A percentile compares a stretch with the other conserved stretches of the same genome.
Conservation (phyloP, 805 yeast genomes). For the Myxozyma nipponensis region DNA sequence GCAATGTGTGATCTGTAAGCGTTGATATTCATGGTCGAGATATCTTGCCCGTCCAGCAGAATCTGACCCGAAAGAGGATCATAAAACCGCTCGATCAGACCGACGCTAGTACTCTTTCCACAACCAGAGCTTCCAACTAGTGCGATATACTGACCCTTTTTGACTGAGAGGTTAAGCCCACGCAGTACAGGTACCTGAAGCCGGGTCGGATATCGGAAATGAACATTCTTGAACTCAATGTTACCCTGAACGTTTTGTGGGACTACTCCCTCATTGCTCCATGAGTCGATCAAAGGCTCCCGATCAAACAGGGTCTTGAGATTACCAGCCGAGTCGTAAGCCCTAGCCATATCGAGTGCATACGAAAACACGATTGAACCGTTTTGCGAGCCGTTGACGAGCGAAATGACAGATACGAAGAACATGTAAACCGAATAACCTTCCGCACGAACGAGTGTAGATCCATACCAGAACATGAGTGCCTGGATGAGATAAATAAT, state of each 20-base stretch:
- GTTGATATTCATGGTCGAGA: slow-evolving; percentile 57
- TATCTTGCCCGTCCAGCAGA: slow-evolving; percentile 78
- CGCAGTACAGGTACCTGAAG: slow-evolving; percentile 31
- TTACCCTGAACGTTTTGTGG: slow-evolving; percentile 43
- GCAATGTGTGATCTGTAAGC: slow-evolving; percentile 53
- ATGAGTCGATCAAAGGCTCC: slow-evolving; percentile 38
- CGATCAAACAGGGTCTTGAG: slow-evolving; percentile 36
- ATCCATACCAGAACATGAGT: slow-evolving; percentile 45
- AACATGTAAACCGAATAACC: slow-evolving; percentile 36
- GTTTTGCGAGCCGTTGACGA: slow-evolving; percentile 43
- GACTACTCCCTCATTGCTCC: slow-evolving; percentile 32
- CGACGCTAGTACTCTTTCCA: slow-evolving; percentile 46
- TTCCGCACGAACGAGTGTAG: slow-evolving; percentile 36
- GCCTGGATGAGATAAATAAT: slow-evolving; percentile 40
- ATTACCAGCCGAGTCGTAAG: slow-evolving; percentile 39
- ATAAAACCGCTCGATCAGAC: slow-evolving; percentile 54
- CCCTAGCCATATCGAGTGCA: slow-evolving; percentile 45
- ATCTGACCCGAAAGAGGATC: slow-evolving; percentile 48
- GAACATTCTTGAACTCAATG: slow-evolving; percentile 46
- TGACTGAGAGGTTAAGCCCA: slow-evolving; percentile 38
- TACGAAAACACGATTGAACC: slow-evolving; percentile 43
- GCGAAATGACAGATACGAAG: slow-evolving; percentile 40
- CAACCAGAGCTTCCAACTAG: slow-evolving; percentile 83
- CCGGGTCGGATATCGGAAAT: slow-evolving; percentile 35
- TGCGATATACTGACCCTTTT: slow-evolving; percentile 82